Evolutionary conservation across 768 basidiomycete species (phyloP), one percentile per base, ranked within the genome.

Genomic region (Podaxis sp.): DNA sequence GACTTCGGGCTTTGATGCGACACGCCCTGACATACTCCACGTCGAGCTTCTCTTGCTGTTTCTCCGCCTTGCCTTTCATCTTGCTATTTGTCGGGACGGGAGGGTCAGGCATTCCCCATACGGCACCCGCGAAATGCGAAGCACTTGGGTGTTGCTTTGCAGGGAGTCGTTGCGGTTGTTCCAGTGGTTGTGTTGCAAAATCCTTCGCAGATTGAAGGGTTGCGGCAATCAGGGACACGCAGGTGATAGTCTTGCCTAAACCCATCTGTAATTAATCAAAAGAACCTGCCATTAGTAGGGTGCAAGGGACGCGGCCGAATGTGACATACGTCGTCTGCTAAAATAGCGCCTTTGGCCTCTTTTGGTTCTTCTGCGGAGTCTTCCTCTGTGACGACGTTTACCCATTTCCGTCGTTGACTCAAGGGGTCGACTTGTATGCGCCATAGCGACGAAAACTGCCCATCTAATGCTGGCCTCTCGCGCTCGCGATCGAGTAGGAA

Each of bases 221-320:
- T 29, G 91, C 85, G 11, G 94, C 95, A 55, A 99, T 90, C 55
- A 99, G 82, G 15, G 96, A 92, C 25, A 98, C 92, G 64, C 96
- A 93, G 33, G 94, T 93, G 57, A 98, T 94, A 0, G 96, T 98
- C 76, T 98, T 98, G 17, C 96, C 96, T 29, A 99, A 85, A 67
- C 96, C 96, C 96, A 97, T 98, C 95, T 97, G 63, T 37, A 57
- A 66, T 55, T 55, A 63, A 59, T 57, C 55, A 63, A n/a, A 51
- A 51, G n/a, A 63, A 53, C 17, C 49, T n/a, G 33, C 55, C 22
- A 51, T 41, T 50, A 37, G 52, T 51, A 36, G 63, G 58, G 63
- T 63, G 17, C 7, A 6, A 22, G 13, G 40, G 11, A 40, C 8
- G 22, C 24, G 19, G 29, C 4, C 29, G 49, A 51, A 37, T 49